Base-by-base conservation (phyloP, 2,329 filamentous ascomycete genomes). In the Paecilomyces sp. region DNA sequence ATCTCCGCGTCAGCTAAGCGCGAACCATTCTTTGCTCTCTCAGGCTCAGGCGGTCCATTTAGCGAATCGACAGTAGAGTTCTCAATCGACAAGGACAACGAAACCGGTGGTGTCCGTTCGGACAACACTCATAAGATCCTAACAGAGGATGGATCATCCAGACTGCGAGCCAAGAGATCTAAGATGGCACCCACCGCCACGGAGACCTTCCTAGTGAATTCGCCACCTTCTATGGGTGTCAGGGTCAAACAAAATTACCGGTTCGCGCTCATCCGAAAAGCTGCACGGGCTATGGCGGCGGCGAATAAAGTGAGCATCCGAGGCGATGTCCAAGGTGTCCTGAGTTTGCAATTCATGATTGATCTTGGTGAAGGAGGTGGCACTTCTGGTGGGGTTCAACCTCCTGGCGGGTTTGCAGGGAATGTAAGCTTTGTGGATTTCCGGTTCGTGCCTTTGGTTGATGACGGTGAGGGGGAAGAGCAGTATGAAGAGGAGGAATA, bases 311-410 rank as follows among this genome's bases (percentile, higher is more conserved):
- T 97, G 60, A 96, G 92, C 71, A 83, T 99, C 62, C 83, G 94
- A 15, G 88, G 91, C 0, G 94, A 99, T 74, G 82, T 84, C 1
- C 91, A 96, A 71, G 93, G 94, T 0, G 93, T 99, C 31, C 75
- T 99, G 64, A 97, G 91, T 74, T 77, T 97, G 72, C 94, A 99
- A 71, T 97, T 97, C 69, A 94, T 99, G 89, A 88, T 99, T 15
- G 91, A 97, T 71, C 82, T 92, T 51, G 91, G 94, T 62, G 83
- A 57, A 50, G 67, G 66, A 24, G 64, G 65, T 15, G 58, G 53
- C 18, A 41, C 53, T 11, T 60, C 64, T 22, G 65, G 68, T 54
- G 65, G 61, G 31, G 47, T 55, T n/a, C 64, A 64, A 53, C 30
- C 61, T 30, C 61, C 66, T 25, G 66, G 64, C 12, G 61, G 60